A percentile compares a stretch with the other conserved stretches of the same genome.
These are phyloP conservation scores for Batkoa obscura DNA, from an alignment of 371 early-diverging fungal genomes.

Conservation along the genomic window DNA sequence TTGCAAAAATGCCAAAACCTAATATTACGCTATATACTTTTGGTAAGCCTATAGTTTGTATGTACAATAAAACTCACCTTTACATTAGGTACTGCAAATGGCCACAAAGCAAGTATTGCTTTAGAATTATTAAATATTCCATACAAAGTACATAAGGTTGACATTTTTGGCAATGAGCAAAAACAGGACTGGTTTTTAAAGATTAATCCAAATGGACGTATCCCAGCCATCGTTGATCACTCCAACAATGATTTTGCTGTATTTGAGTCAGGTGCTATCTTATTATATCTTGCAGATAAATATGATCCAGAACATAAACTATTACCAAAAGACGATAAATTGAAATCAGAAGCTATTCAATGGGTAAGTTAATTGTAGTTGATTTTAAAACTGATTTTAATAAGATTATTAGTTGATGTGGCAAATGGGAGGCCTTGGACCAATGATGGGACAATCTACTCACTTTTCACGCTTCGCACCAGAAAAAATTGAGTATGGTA, in stretches of 20 bases:
- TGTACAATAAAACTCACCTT: background rate
- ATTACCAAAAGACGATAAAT: slow-evolving; percentile 17
- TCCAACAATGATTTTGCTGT: slow-evolving; percentile 20
- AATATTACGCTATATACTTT: slow-evolving; percentile 5
- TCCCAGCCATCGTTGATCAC: slow-evolving; percentile 22
- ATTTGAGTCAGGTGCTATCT: slow-evolving; percentile 28
- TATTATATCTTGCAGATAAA: slow-evolving; percentile 25
- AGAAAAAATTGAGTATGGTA: slow-evolving; percentile 23
- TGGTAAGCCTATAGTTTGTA: background rate
- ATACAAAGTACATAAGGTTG: slow-evolving; percentile 14
- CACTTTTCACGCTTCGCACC: slow-evolving; percentile 22
- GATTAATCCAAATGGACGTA: slow-evolving; percentile 27
- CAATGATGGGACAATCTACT: slow-evolving; percentile 15
- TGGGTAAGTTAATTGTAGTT: slow-evolving; percentile 7
- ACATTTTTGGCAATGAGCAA: slow-evolving; percentile 18
- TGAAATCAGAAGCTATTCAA: slow-evolving; percentile 19
- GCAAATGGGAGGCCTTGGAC: slow-evolving; percentile 19
- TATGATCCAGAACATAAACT: slow-evolving; percentile 24
- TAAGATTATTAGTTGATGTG: slow-evolving; percentile 18
- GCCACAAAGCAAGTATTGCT: slow-evolving; percentile 16
- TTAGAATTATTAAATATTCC: slow-evolving; percentile 19
- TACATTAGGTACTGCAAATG: slow-evolving; percentile 6
- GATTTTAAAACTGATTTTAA: background rate
- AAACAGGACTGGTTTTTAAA: slow-evolving; percentile 27
- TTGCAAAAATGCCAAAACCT: slow-evolving; percentile 6